A percentile compares a stretch with the other conserved stretches of the same genome.
phyloP scores from a whole-genome alignment of 345 rosid species.

The Gossypium anomalum region DNA sequence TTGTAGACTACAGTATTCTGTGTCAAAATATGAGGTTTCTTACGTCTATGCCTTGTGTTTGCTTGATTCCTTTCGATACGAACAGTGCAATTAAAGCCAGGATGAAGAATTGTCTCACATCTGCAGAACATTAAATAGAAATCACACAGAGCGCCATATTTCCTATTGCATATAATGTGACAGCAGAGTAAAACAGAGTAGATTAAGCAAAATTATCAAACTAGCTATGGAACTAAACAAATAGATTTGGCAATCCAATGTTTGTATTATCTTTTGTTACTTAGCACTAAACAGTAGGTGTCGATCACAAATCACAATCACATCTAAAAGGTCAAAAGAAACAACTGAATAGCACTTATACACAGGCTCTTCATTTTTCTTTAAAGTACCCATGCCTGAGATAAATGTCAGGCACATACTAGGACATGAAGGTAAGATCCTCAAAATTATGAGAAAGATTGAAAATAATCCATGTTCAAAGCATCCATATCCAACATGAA shows the following conservation, averaged over 20 bases:
- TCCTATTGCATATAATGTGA: not conserved
- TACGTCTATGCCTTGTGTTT: slow-evolving; percentile 30
- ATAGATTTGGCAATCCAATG: not conserved
- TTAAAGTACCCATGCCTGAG: not conserved
- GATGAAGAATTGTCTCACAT: slow-evolving; percentile 76
- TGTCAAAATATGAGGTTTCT: slow-evolving; percentile 25
- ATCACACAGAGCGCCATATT: not conserved
- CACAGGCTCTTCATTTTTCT: not conserved
- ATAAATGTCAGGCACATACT: not conserved
- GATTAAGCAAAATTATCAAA: not conserved
- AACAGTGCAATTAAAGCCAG: slow-evolving; percentile 64
- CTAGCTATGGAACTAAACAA: not conserved
- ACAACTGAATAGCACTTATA: not conserved
- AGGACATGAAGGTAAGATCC: not conserved
- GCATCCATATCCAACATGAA: no score
- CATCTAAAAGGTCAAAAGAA: no score
- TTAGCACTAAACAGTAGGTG: no score
- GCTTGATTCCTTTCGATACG: slow-evolving; percentile 47
- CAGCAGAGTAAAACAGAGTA: not conserved
- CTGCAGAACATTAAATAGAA: slow-evolving; percentile 28
- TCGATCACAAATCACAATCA: no score
- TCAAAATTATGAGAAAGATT: not conserved
- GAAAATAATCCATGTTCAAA: no score
- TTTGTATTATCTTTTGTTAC: not conserved
- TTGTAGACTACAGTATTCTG: slow-evolving; percentile 65